These are phyloP conservation scores for Vanrija humicola DNA, from an alignment of 1,284 basidiomycete genomes.

Conservation along the genomic window DNA sequence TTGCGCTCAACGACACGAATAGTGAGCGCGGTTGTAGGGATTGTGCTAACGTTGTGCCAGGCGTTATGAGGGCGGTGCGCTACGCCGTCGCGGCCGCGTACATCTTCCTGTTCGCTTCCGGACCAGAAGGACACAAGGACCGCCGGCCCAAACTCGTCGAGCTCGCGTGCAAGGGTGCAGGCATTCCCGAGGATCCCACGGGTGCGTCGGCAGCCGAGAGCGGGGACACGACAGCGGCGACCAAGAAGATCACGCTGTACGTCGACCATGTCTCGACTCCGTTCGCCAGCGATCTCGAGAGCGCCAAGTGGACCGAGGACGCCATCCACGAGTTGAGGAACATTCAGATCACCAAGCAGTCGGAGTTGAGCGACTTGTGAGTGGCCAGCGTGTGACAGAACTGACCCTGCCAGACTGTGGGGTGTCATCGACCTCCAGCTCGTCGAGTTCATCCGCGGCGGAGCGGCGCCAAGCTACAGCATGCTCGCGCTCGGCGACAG, in stretches of 20 bases:
- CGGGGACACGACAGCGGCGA: constrained; percentile 1
- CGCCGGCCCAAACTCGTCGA: constrained; percentile 25
- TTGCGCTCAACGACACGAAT: constrained; percentile 25
- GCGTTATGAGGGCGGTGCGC: constrained; percentile 24
- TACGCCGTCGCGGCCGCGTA: constrained; percentile 31
- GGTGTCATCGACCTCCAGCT: constrained; percentile 32
- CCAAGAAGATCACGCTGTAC: constrained; percentile 21
- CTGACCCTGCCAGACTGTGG: constrained; percentile 22
- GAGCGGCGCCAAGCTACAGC: constrained; percentile 25
- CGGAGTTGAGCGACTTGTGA: constrained; percentile 26
- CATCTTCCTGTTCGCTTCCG: constrained; percentile 25
- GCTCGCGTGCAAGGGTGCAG: constrained; percentile 23
- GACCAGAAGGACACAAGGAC: constrained; percentile 6
- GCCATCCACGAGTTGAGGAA: constrained; percentile 22
- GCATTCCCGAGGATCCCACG: constrained; percentile 8
- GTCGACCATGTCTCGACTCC: constrained; percentile 28
- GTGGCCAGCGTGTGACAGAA: background rate
- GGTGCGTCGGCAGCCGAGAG: too few relatives aligned
- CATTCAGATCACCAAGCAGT: constrained; percentile 19
- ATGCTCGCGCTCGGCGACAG: constrained; percentile 30
- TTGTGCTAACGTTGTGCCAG: constrained; percentile 5
- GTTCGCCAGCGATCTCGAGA: constrained; percentile 27
- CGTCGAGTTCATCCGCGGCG: constrained; percentile 29
- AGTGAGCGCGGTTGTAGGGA: constrained; percentile 6
- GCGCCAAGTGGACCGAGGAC: constrained; percentile 32